Conservation (phyloP, 495 filamentous ascomycete genomes). For the Penicillium cosmopolitanum region DNA sequence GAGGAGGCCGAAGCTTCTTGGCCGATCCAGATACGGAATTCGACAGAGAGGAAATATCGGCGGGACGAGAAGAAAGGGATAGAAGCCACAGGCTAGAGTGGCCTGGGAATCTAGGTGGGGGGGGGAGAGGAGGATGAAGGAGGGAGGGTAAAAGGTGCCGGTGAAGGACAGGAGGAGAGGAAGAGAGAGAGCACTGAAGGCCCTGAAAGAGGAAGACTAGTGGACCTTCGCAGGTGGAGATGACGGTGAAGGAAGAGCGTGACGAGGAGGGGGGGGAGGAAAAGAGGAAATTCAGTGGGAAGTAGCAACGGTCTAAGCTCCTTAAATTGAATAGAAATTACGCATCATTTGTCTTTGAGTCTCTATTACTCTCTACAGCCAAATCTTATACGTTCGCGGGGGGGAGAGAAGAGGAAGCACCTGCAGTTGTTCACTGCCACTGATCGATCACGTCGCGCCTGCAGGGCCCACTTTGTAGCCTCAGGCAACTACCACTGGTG, state of each 20-base stretch:
- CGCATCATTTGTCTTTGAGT: too few species aligned
- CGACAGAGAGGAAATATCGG: not conserved
- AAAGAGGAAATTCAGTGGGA: constrained; percentile 4
- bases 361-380: too few species aligned
- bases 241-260: constrained; percentile 23
- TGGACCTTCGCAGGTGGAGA: constrained; percentile 44
- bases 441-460: constrained; percentile 26
- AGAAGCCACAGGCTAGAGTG: constrained; percentile 24
- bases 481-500: constrained; percentile 15
- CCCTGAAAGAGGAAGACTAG: constrained; percentile 34
- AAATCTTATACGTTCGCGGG: not conserved
- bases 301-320: not conserved
- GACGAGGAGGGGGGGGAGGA: constrained; percentile 11
- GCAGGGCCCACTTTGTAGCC: constrained; percentile 1
- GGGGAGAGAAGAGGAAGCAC: not conserved
- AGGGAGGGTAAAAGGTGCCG: constrained; percentile 16
- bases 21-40: constrained; percentile 8
- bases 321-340: too few species aligned
- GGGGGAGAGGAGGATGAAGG: constrained; percentile 10
- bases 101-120: constrained; percentile 23
- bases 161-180: constrained; percentile 18
- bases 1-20: constrained; percentile 12
- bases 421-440: constrained; percentile 8
- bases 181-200: constrained; percentile 24
- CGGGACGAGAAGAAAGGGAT: constrained; percentile 9